Evolutionary conservation across 495 filamentous ascomycete genomes (phyloP), one percentile per base, ranked within the genome.

Genomic region (Penicillium herquei): DNA sequence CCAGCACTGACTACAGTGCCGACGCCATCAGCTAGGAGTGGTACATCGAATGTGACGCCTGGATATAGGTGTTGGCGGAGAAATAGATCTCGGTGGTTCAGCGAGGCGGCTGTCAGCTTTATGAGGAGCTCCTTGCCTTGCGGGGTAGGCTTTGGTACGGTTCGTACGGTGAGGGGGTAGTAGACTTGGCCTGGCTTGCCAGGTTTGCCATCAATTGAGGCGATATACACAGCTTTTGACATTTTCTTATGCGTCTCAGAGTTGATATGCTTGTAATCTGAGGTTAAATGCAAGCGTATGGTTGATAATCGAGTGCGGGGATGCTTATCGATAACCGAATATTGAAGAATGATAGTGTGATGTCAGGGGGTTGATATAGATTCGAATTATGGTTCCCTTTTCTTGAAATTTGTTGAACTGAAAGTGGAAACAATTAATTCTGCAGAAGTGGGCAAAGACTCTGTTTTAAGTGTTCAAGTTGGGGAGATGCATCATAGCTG

Each of bases 11-110:
- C 76, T n/a, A 96, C 89, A 34, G 77, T 68, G 30, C 91, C 92
- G 55, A 77, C 82, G 30, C 89, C 92, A 66, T 97, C 92, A 39
- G 90, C 82, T 30, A 93, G 78, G 26, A 96, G 72, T 0, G 92
- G 90, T 31, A 82, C 70, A 47, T 81, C 75, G 69, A 95, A 96
- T 13, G 89, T 84, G 54, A 88, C 84, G 48, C 81, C 85, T 1
- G 92, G 92, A 78, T 97, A 97, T 10, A 96, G 84, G 63, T 91
- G 87, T 66, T 93, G 91, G 52, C 92, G 89, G 70, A 94, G 87
- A 79, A 96, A 96, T 62, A 92, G 81, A 70, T 96, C 92, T 51
- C 90, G 88, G 76, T 96, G 92, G 74, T 96, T 97, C 51, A 96
- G 84, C 13, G 92, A 84, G 8, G 86, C 87, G 41, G 91, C 88